A percentile compares a stretch with the other conserved stretches of the same genome.
Conservation (phyloP, 495 filamentous ascomycete genomes). For the Xylaria castorea region DNA sequence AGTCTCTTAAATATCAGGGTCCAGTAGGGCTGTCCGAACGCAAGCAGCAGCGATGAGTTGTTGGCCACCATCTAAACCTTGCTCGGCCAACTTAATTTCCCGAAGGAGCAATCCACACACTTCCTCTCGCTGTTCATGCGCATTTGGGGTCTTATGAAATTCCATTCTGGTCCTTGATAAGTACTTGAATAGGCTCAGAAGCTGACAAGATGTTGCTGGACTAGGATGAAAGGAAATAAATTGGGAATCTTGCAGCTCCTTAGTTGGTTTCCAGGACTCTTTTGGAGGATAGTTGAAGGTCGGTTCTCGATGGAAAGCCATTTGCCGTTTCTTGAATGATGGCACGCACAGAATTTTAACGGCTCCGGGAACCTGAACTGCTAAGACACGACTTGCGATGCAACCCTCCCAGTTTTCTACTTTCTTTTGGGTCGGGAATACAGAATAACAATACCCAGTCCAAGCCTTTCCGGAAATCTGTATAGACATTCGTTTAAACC, state of each 20-base stretch:
- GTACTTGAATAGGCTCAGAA: background rate
- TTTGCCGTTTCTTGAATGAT: background rate
- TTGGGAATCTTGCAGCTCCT: background rate
- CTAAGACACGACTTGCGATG: background rate
- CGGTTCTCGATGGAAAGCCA: too few species aligned
- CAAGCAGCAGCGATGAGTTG: constrained; percentile 12
- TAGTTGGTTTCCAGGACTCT: background rate
- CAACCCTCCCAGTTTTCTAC: background rate
- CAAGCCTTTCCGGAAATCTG: background rate
- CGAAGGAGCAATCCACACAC: background rate
- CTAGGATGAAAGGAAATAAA: constrained; percentile 1
- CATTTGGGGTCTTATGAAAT: background rate
- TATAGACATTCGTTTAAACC: background rate
- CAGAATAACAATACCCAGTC: background rate
- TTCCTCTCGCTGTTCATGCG: background rate
- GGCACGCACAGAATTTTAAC: background rate
- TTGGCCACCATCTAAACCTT: constrained; percentile 7
- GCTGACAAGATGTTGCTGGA: background rate
- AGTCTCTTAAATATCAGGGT: background rate
- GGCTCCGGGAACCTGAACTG: background rate
- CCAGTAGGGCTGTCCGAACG: background rate
- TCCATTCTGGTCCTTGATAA: too few species aligned
- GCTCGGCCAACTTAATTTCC: constrained; percentile 1
- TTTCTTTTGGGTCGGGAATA: background rate
- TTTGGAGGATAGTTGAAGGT: too few species aligned